Conservation (phyloP, 164 flowering plant genomes). For the Chimonanthus salicifolius region DNA sequence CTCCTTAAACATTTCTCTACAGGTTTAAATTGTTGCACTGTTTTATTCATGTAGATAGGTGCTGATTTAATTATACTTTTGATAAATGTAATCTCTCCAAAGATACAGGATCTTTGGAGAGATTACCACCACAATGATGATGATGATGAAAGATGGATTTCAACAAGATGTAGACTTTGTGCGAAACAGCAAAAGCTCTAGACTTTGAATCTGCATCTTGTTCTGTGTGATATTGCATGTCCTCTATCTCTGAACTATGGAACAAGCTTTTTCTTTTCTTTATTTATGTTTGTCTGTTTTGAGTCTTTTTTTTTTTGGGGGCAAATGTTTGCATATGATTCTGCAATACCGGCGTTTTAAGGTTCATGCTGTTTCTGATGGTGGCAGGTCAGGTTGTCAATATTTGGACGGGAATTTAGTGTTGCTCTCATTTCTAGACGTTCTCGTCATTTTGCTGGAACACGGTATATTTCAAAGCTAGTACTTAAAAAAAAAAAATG, state of each 20-base stretch:
- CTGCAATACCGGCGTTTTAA: constrained; percentile 10
- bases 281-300: not conserved
- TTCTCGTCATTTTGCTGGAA: constrained; percentile 99
- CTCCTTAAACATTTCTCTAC: too few relatives aligned
- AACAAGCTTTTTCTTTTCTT: not conserved
- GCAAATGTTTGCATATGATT: not conserved
- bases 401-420: constrained; percentile 90
- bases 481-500: not conserved
- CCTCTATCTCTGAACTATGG: not conserved
- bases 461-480: constrained; percentile 50
- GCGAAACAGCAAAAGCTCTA: not conserved
- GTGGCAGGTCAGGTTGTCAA: constrained; percentile 70
- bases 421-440: constrained; percentile 81
- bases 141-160: not conserved
- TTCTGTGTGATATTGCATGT: not conserved
- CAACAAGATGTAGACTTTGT: not conserved
- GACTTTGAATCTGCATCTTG: too few relatives aligned
- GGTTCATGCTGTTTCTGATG: constrained; percentile 12
- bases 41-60: too few relatives aligned
- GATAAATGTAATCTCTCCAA: too few relatives aligned
- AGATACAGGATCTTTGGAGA: too few relatives aligned
- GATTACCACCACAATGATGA: too few relatives aligned
- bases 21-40: too few relatives aligned
- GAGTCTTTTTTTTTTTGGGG: too few relatives aligned
- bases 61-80: too few relatives aligned